Base-by-base conservation (phyloP, 1,139 yeast species). In the Torulaspora pretoriensis region DNA sequence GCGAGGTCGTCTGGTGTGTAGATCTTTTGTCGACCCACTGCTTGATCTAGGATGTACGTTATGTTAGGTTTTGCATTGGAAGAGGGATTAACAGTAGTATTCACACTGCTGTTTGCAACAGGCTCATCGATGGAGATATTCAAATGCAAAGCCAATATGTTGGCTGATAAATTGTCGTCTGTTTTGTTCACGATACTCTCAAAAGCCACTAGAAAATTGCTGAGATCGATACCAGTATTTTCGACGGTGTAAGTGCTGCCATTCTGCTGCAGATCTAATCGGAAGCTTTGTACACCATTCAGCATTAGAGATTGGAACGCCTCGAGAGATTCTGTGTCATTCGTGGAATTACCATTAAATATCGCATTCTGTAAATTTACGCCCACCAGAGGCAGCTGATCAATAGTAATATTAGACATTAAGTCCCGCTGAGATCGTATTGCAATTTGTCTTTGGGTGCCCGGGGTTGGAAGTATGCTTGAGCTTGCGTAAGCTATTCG, bases 391-490 rank as follows among this genome's bases (percentile, higher is more conserved):
- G 78, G 70, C 14, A 74, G 54, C 56, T 83, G 81, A 52, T 78
- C 81, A 1, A 87, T 67, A 1, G 90, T 77, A 1, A 74, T 62
- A 35, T 74, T 72, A 23, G 68, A 64, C 24, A 82, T 66, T 2
- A 84, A 64, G 57, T 88, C 96, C 46, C 96, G 67, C 59, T 89
- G 92, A 0, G 88, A 69, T 43, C 88, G 64, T 7, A 72, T 47
- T 0, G 81, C 88, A 25, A 67, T 55, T 7, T 62, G 63, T 28
- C 66, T 51, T 9, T 52, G 48, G 1, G 53, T 26, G 3, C 63
- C 52, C 19, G 64, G 31, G 1, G 48, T 16, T 1, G 62, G 54
- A 30, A 44, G 28, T 14, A 16, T 12, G 14, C 34, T 37, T 23
- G 26, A 22, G 3, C 19, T 29, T 9, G 28, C 33, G 19, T 31